Conservation (phyloP, 306 rosid genomes). For the cucumber (Cucumis sativus) region DNA sequence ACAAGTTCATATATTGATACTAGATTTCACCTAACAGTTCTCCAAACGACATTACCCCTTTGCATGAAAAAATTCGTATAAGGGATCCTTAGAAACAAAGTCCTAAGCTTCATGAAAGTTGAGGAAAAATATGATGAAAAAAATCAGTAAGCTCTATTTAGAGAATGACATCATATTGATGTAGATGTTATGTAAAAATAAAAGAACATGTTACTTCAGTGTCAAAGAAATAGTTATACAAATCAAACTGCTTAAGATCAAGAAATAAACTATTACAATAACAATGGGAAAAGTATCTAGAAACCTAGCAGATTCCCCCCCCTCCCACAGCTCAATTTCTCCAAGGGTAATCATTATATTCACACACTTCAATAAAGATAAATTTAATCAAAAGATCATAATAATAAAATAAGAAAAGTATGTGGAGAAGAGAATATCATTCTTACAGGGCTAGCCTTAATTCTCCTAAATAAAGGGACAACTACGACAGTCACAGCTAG, state of each 20-base stretch:
- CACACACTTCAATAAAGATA: neutral
- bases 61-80: neutral
- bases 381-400: neutral
- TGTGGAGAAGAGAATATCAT: neutral
- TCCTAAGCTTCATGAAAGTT: too few species aligned
- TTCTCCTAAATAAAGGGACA: constrained; percentile 71
- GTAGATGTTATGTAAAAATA: neutral
- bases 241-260: neutral
- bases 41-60: neutral
- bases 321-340: neutral
- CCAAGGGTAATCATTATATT: neutral
- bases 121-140: neutral
- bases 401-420: neutral
- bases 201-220: neutral
- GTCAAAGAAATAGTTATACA: neutral
- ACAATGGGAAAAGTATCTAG: too few species aligned
- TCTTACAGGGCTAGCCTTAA: constrained; percentile 66
- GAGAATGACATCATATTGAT: neutral
- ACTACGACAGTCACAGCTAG: constrained; percentile 70
- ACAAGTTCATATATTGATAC: neutral
- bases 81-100: neutral
- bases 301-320: too few species aligned
- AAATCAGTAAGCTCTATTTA: neutral
- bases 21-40: neutral
- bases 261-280: too few species aligned